A percentile compares a stretch with the other conserved stretches of the same genome.
phyloP scores from a whole-genome alignment of 2,329 filamentous ascomycete species.

The Huntiella abstrusa region DNA sequence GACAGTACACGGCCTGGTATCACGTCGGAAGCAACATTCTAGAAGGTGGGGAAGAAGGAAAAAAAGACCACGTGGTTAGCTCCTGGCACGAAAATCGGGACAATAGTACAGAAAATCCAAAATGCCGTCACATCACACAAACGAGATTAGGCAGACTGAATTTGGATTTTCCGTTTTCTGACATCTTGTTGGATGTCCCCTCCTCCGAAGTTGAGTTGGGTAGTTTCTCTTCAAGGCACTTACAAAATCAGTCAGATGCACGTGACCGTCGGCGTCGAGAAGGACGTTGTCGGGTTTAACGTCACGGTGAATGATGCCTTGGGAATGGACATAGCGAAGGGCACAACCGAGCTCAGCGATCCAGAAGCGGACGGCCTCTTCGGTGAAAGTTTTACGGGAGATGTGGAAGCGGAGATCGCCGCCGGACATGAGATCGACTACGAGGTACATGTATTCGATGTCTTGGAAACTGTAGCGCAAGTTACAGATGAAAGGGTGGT shows the following conservation, averaged over 20 bases:
- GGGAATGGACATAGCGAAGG: conserved; percentile 64
- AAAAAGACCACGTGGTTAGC: no score
- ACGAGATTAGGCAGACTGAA: no score
- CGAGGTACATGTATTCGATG: conserved; percentile 97
- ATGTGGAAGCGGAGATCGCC: conserved; percentile 96
- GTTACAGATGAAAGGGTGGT: conserved; percentile 96
- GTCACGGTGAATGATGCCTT: conserved; percentile 79
- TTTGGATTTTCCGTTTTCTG: no score
- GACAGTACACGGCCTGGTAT: conserved; percentile 64
- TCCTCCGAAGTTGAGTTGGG: no score
- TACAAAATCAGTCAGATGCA: conserved; percentile 95
- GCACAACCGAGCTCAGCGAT: conserved; percentile 88
- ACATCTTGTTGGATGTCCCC: no score
- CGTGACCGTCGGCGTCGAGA: conserved; percentile 74
- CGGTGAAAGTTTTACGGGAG: conserved; percentile 91
- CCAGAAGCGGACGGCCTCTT: conserved; percentile 94
- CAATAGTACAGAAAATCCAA: no score
- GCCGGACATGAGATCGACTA: conserved; percentile 95
- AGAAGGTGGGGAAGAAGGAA: no score
- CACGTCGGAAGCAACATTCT: conserved; percentile 96
- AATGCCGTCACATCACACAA: no score
- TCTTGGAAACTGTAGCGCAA: conserved; percentile 98
- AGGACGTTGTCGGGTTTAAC: conserved; percentile 86
- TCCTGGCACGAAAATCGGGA: no score
- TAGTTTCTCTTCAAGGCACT: conserved; percentile 18